phyloP scores from a whole-genome alignment of 2,329 filamentous ascomycete species.

The Monosporascus sp. region DNA sequence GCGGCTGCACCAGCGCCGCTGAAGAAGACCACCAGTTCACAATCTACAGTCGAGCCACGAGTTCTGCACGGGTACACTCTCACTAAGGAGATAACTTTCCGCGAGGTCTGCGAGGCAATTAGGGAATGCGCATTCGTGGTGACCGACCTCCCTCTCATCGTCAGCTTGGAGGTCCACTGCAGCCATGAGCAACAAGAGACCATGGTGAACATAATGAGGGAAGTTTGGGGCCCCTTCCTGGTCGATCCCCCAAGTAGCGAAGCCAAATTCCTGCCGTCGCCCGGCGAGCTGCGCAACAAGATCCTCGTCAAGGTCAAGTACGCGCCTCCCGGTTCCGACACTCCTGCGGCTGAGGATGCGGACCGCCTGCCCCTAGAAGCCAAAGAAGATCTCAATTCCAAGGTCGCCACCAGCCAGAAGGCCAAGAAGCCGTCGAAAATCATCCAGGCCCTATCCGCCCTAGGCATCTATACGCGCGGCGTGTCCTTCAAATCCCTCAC shows the following conservation, averaged over 20 bases:
- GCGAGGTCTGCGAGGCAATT: slow-evolving; percentile 78
- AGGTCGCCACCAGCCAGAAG: slow-evolving; percentile 37
- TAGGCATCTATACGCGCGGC: slow-evolving; percentile 80
- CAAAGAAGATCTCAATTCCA: slow-evolving; percentile 24
- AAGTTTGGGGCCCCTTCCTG: slow-evolving; percentile 72
- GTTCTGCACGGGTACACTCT: slow-evolving; percentile 88
- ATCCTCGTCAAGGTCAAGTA: slow-evolving; percentile 84
- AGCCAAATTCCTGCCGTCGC: slow-evolving; percentile 55
- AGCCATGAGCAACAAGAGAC: slow-evolving; percentile 72
- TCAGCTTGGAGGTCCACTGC: slow-evolving; percentile 91
- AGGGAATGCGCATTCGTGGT: slow-evolving; percentile 70
- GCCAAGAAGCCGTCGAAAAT: slow-evolving; percentile 56
- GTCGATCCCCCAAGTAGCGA: slow-evolving; percentile 51
- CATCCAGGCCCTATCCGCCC: slow-evolving; percentile 65
- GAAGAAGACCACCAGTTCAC: slow-evolving; percentile 19
- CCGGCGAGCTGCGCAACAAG: slow-evolving; percentile 66
- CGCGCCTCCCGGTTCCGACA: slow-evolving; percentile 35
- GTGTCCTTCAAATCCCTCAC: slow-evolving; percentile 76
- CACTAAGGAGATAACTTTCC: slow-evolving; percentile 82
- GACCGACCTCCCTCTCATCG: slow-evolving; percentile 79
- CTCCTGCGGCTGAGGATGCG: slow-evolving; percentile 23
- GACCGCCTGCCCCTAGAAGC: slow-evolving; percentile 25
- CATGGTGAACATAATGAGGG: slow-evolving; percentile 89
- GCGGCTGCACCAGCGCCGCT: slow-evolving; percentile 5
- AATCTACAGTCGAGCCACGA: slow-evolving; percentile 57